Base-by-base conservation (phyloP, 1,284 basidiomycete species). In the Ustilago tritici region DNA sequence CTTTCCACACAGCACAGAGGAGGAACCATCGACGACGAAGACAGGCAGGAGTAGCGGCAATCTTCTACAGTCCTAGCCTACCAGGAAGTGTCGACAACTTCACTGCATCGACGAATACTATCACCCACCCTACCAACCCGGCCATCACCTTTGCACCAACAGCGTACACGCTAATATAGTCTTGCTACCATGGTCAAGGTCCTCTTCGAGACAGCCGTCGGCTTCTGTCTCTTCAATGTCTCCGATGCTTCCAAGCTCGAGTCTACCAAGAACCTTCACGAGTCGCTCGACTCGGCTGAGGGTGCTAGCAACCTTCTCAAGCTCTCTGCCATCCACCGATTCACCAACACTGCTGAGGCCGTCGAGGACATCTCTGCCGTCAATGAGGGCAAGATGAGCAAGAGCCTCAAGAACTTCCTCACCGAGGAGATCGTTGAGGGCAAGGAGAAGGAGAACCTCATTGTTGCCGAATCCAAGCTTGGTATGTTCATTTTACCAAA, bases 191-290 rank as follows among this genome's bases (percentile, higher is more conserved):
- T 85, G 83, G 83, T 85, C 70, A 78, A 84, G 72, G 83, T 85
- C n/a, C 80, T 85, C 58, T 85, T 85, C 65, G 83, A 85, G 82
- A 85, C 83, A 12, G 82, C 83, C 52, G 83, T 85, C 43, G 95
- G 96, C 88, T 98, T 95, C 89, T 95, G 94, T 89, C 92, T 99
- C 66, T 98, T 99, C 91, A 97, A 97, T 88, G 90, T 98, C 78
- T 92, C 92, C 68, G 93, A 96, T 88, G 90, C 93, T 69, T 93
- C 92, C 78, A 97, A 95, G 89, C 89, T 96, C 61, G 60, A 78
- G 65, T 91, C 92, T 83, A 92, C 91, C 79, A 92, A 92, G 72
- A 91, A 98, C 87, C 88, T 98, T 65, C 93, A 92, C 90, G 92
- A 93, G 88, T 93, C 95, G 87, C 98, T 99, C 86, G 92, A 95